These are phyloP conservation scores for Mucor irregularis DNA, from an alignment of 371 early-diverging fungal species.

Conservation along the genomic window DNA sequence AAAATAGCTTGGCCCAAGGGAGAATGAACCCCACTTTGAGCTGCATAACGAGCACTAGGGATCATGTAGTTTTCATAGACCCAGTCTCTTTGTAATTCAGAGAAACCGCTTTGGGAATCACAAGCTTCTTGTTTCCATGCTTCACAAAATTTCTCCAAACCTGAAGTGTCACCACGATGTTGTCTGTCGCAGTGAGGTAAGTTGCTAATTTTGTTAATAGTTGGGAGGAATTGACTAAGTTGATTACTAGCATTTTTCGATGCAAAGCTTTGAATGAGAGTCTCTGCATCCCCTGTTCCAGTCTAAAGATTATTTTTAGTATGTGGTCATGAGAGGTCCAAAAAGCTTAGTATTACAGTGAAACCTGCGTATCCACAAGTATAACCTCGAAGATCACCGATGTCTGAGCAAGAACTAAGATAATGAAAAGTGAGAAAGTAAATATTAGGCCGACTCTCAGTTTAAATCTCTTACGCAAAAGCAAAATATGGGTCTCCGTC, in stretches of 20 bases:
- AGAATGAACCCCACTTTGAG: constrained; percentile 23
- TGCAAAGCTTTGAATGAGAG: constrained; percentile 38
- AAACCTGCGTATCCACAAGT: constrained; percentile 57
- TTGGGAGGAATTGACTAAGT: constrained; percentile 21
- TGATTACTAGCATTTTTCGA: constrained; percentile 25
- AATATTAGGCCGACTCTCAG: no score
- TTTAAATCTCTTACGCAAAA: constrained; percentile 41
- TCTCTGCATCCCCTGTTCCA: constrained; percentile 53
- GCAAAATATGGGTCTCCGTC: constrained; percentile 31
- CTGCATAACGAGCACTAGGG: constrained; percentile 41
- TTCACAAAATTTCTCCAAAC: constrained; percentile 24
- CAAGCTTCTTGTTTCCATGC: constrained; percentile 39
- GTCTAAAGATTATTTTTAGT: constrained; percentile 24
- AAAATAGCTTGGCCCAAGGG: constrained; percentile 43
- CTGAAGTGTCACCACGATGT: constrained; percentile 17
- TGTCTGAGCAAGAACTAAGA: constrained; percentile 30
- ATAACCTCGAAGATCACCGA: constrained; percentile 42
- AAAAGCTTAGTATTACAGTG: constrained; percentile 27
- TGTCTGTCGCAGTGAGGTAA: constrained; percentile 30
- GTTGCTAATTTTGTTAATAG: constrained; percentile 26
- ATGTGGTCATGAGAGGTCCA: neutral
- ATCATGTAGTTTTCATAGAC: constrained; percentile 31
- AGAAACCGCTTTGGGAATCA: constrained; percentile 19
- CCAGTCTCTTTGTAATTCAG: constrained; percentile 30
- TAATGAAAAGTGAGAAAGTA: neutral